Evolutionary conservation across 768 basidiomycete species (phyloP).

Genomic region (Phlebiopsis gigantea): DNA sequence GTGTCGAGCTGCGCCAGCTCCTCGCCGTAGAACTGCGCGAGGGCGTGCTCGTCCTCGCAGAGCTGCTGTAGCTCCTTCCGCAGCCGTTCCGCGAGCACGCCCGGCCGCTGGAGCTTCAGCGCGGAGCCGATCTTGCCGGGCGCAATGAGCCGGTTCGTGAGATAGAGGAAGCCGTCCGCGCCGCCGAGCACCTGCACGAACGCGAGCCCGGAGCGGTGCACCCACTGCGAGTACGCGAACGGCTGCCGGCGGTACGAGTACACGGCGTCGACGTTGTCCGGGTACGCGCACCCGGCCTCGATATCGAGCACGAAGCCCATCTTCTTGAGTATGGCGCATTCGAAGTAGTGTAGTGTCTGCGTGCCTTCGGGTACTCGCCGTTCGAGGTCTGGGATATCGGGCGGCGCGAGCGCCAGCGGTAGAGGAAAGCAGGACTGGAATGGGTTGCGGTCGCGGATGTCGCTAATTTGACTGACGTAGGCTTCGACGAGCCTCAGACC

Average conservation of each 20-base stretch:
- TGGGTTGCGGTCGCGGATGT: conserved; percentile 78
- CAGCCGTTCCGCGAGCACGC: conserved; percentile 57
- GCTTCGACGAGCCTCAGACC: conserved; percentile 92
- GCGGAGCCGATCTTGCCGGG: conserved; percentile 56
- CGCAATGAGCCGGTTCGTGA: conserved; percentile 83
- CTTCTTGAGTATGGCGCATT: conserved; percentile 67
- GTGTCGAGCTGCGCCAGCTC: conserved; percentile 48
- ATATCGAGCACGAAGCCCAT: conserved; percentile 84
- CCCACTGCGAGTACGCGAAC: conserved; percentile 84
- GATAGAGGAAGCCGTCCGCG: conserved; percentile 75
- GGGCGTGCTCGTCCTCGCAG: conserved; percentile 49
- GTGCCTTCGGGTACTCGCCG: conserved; percentile 63
- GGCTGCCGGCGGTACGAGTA: conserved; percentile 85
- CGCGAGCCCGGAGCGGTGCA: conserved; percentile 84
- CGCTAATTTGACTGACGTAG: conserved; percentile 87
- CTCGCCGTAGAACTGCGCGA: conserved; percentile 71
- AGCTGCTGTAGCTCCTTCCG: conserved; percentile 56
- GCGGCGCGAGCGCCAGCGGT: conserved; percentile 70
- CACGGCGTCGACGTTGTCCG: conserved; percentile 74
- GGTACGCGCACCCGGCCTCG: conserved; percentile 73
- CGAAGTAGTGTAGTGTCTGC: conserved; percentile 69
- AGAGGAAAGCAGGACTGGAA: conserved; percentile 91
- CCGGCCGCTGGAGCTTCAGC: conserved; percentile 49
- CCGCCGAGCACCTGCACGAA: conserved; percentile 87
- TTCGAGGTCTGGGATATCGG: conserved; percentile 61